Base-by-base conservation (phyloP, 768 basidiomycete genomes). In the Russula virescens region DNA sequence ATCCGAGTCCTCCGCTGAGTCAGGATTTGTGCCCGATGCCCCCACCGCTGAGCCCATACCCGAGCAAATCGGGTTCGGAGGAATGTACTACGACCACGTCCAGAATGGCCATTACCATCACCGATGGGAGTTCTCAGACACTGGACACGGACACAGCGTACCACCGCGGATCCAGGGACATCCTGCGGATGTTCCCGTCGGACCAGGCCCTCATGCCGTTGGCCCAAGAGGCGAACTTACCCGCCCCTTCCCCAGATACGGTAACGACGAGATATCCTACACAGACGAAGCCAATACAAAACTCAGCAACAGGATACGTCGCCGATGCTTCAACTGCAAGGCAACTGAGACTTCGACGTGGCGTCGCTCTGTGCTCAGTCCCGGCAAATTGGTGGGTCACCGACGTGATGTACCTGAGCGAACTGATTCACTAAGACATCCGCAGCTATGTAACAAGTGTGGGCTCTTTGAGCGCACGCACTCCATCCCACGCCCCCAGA, bases 271-370 rank as follows among this genome's bases (percentile, higher is more conserved):
- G 38, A 59, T 59, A 48, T 25, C 51, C 13, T 63, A 85, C 72
- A 91, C 89, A 0, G 87, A 89, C 71, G 89, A 91, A 65, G 89
- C 89, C 0, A 81, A 87, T 2, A 89, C 89, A 0, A 91, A 91
- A 73, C 78, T 91, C 61, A 86, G 83, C 70, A 86, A 89, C 71
- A 79, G 87, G 42, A 86, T 91, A 51, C 80, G 89, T 25, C 75
- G 89, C 42, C 76, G 86, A 51, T 91, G 89, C 72, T 90, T 86
- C 81, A 91, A 91, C 72, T 91, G 89, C 73, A 85, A 85, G 71
- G 89, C 88, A 25, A 89, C 88, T 19, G 89, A 91, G 66, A 91
- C 89, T 40, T 86, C 85, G 54, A 91, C 88, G 34, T 91, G 89
- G 89, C 75, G 89, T 31, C 75, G 89, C 63, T 85, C 83, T 19